Evolutionary conservation across 2,329 filamentous ascomycete species (phyloP).

Genomic region (Lachnellula subtilissima): DNA sequence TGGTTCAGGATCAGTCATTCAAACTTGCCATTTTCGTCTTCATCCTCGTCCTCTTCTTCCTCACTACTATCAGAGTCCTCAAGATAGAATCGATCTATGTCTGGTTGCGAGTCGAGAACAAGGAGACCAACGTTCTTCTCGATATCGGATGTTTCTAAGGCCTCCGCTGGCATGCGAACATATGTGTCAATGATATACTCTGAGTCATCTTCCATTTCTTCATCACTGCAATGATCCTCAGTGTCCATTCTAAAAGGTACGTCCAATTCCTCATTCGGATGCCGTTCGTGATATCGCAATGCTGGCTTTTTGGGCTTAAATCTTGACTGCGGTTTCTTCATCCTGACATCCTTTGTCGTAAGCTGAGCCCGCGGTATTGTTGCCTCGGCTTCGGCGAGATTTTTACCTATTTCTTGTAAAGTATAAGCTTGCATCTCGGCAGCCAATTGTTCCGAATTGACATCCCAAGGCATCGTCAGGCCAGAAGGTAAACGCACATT

Average conservation of each 20-base stretch:
- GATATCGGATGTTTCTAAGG: constrained; percentile 42
- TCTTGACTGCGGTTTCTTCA: constrained; percentile 30
- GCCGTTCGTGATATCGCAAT: constrained; percentile 51
- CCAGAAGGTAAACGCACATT: constrained; percentile 33
- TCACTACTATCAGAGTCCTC: constrained; percentile 55
- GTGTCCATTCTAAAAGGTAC: constrained; percentile 31
- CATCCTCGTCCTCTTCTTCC: constrained; percentile 59
- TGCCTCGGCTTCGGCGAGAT: constrained; percentile 19
- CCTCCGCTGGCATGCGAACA: constrained; percentile 52
- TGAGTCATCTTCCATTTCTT: constrained; percentile 42
- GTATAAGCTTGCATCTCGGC: constrained; percentile 56
- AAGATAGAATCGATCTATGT: constrained; percentile 54
- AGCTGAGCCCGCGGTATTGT: constrained; percentile 6
- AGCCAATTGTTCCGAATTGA: constrained; percentile 39
- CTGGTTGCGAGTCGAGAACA: constrained; percentile 30
- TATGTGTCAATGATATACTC: constrained; percentile 64
- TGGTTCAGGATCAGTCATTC: background rate
- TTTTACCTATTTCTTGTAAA: constrained; percentile 48
- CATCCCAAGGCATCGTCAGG: constrained; percentile 36
- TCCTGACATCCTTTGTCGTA: background rate
- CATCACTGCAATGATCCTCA: constrained; percentile 39
- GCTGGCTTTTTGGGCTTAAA: constrained; percentile 54
- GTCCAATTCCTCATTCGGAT: constrained; percentile 39
- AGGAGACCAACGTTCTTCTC: constrained; percentile 43
- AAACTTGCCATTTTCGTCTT: constrained; percentile 58